Conservation (phyloP, 1,139 yeast species). For the Scheffersomyces segobiensis region DNA sequence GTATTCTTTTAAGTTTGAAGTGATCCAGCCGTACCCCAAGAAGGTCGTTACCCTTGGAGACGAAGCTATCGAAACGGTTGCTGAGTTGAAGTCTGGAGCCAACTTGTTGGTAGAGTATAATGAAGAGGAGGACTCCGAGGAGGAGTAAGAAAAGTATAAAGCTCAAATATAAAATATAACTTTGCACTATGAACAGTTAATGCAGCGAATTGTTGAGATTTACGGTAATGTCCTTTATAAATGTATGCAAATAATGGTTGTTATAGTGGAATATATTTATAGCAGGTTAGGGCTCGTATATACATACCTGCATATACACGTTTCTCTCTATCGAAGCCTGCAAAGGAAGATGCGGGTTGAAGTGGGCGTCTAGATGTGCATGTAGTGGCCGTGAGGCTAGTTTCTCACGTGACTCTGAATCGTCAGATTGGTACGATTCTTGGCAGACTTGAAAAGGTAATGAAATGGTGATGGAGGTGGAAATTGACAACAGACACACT, state of each 20-base stretch:
- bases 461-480: neutral
- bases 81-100: conserved; percentile 39
- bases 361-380: neutral
- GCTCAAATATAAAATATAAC: neutral
- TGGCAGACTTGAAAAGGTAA: neutral
- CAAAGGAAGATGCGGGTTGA: neutral
- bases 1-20: conserved; percentile 37
- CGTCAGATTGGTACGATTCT: neutral
- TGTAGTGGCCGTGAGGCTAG: neutral
- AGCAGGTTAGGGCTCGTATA: neutral
- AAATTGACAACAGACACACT: neutral
- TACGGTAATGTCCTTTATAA: too few species aligned
- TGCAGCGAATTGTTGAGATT: neutral
- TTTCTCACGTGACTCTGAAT: neutral
- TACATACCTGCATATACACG: neutral
- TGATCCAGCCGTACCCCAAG: conserved; percentile 48
- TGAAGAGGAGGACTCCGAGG: conserved; percentile 21
- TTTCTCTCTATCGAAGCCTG: neutral
- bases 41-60: conserved; percentile 23
- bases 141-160: conserved; percentile 11
- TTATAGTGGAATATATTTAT: too few species aligned
- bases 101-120: conserved; percentile 39
- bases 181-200: neutral
- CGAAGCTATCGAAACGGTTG: conserved; percentile 19
- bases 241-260: neutral